Base-by-base conservation (phyloP, 805 yeast genomes). In the Starmerella cellae region DNA sequence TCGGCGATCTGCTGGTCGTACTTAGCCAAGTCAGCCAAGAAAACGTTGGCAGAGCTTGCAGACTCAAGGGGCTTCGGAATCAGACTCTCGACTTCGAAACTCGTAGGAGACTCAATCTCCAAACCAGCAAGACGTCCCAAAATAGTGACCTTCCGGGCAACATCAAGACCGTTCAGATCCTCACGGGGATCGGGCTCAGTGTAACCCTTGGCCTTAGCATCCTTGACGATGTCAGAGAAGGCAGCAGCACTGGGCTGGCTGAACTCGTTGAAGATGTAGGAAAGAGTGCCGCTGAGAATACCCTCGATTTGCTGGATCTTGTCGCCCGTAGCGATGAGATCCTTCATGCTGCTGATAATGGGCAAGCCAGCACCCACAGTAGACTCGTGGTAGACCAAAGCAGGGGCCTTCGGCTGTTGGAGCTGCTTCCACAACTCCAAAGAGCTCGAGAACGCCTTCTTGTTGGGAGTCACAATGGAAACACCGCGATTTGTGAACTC, bases 171-270 rank as follows among this genome's bases (percentile, higher is more conserved):
- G 63, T 88, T 91, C 63, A 91, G 74, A 61, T 91, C 99, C 62
- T 91, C 99, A 66, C 99, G 79, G 63, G 99, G 98, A 63, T 91
- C 99, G 38, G 99, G 99, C 66, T 91, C 98, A 33, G 96, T 88
- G 73, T 84, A 91, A 39, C 99, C 99, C 51, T 84, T 69, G 40
- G 77, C 65, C 66, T 88, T 88, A 41, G 99, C 98, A 37, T 77
- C 76, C 49, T 73, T 69, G 45, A 91, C 97, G 39, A 91, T 78
- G 42, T 85, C 94, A 21, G 96, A 84, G 62, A 87, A 91, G 60
- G 80, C 82, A 46, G 75, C 71, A 39, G 72, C 68, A 37, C 71
- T 67, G 8, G 35, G 31, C 37, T 93, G 74, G 33, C 95, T 83
- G 63, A 77, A 91, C 59, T 82, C 87, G 65, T 91, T 91, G 71